Evolutionary conservation across 257 asterid genomes (phyloP), one percentile per base, ranked within the genome.

Genomic region (Catharanthus roseus): DNA sequence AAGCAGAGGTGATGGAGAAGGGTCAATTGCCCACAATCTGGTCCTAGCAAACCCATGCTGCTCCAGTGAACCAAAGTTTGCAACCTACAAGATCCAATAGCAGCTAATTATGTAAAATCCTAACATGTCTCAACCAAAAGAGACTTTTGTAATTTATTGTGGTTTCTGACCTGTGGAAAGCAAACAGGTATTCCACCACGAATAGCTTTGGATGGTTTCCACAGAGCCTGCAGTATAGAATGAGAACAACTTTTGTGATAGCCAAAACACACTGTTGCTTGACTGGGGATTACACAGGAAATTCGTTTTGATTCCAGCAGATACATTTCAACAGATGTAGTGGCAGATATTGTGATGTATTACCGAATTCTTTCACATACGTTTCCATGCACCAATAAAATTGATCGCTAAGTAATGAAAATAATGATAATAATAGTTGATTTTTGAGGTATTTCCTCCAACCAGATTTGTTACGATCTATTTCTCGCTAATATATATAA

Each of bases 21-120:
- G 72, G 70, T 90, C 97, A 81, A 88, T 36, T 21, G 91, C 74
- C 97, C 97, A 91, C 72, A 84, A 71, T 74, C 90, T 85, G 78
- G 80, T 89, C 80, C 96, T 85, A 58, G 89, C 89, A 80, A 91
- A 85, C 75, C 96, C 97, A 82, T 82, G 85, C 79, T 85, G 92
- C 85, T 91, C 97, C 77, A 84, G 77, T n/a, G 91, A 85, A 70
- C 92, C 92, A 65, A 75, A 79, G 79, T 79, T 87, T 50, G 87
- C 68, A 77, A 82, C 83, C 97, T 89, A 51, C 76, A 75, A 75
- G 26, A 68, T 41, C 34, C 65, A 77, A 42, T 56, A 75, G 72
- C 19, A 31, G 36, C 67, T 83, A 60, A 83, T 75, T 76, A 72
- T 45, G 67, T 65, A 61, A 63, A 68, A 57, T 44, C 72, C 41